Percentiles rank a stretch among this genome's conserved stretches.
Evolutionary conservation across 129 eudicot species (phyloP).

Genomic region (Chrysanthemum lavandulifolium): DNA sequence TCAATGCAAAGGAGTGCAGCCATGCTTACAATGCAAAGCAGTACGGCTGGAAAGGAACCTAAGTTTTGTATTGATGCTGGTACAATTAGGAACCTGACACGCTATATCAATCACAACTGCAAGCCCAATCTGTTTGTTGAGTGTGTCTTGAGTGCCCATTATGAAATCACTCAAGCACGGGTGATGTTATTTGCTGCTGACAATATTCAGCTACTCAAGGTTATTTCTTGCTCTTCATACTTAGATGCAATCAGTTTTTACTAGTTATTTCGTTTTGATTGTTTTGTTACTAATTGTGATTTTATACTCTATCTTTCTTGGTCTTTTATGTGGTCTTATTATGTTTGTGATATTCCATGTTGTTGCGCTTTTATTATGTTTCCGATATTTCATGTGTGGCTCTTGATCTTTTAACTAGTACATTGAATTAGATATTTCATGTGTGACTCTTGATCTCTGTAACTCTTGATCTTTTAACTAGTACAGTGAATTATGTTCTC

Average conservation of each 20-base stretch:
- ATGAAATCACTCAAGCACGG: slow-evolving; percentile 74
- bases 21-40: slow-evolving; percentile 30
- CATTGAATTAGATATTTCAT: too few species aligned
- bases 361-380: too few species aligned
- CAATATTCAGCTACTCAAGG: slow-evolving; percentile 85
- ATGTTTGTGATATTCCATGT: too few species aligned
- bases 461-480: too few species aligned
- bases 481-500: too few species aligned
- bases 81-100: slow-evolving; percentile 60
- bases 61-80: slow-evolving; percentile 92
- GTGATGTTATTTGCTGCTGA: slow-evolving; percentile 84
- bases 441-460: too few species aligned
- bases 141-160: slow-evolving; percentile 74
- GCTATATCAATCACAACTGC: slow-evolving; percentile 94
- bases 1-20: too few species aligned
- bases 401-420: too few species aligned
- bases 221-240: slow-evolving; percentile 15
- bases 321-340: too few species aligned
- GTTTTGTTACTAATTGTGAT: not conserved
- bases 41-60: slow-evolving; percentile 53
- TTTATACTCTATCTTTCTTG: too few species aligned
- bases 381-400: too few species aligned
- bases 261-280: not conserved
- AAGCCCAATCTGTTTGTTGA: slow-evolving; percentile 88
- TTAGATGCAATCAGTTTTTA: not conserved